A percentile compares a stretch with the other conserved stretches of the same genome.
phyloP scores from a whole-genome alignment of 2,329 filamentous ascomycete genomes.

The Diaporthe destruens region DNA sequence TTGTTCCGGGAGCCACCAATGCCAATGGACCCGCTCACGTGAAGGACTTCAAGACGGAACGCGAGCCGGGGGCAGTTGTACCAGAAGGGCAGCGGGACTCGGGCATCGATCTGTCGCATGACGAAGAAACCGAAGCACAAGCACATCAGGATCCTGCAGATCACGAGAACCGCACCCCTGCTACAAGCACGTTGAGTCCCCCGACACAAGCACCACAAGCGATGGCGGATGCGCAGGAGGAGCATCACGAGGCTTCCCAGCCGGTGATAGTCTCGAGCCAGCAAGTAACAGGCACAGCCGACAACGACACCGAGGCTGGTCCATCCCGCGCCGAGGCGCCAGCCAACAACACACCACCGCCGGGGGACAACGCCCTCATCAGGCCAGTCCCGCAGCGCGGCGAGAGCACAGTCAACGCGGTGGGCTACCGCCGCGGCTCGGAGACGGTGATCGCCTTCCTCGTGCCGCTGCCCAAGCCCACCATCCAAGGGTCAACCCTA shows the following conservation, averaged over 20 bases:
- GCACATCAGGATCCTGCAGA: background rate
- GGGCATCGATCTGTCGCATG: constrained; percentile 26
- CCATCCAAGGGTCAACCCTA: constrained; percentile 7
- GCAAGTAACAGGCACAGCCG: background rate
- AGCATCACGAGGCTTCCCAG: background rate
- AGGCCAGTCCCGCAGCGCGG: constrained; percentile 10
- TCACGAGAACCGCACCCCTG: background rate
- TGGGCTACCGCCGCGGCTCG: constrained; percentile 33
- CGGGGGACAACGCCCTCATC: background rate
- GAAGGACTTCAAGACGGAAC: constrained; percentile 14
- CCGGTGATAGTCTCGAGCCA: background rate
- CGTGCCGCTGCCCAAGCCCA: constrained; percentile 29
- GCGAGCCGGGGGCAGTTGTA: background rate
- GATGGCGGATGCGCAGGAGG: background rate
- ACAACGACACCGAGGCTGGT: constrained; percentile 15
- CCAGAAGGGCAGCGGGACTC: constrained; percentile 15
- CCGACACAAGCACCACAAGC: background rate
- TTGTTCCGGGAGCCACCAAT: background rate
- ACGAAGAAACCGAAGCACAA: background rate
- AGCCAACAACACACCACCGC: constrained; percentile 11
- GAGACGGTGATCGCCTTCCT: constrained; percentile 37
- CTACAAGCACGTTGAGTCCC: background rate
- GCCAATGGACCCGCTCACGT: background rate
- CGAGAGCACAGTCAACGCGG: constrained; percentile 25
- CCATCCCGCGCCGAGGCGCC: background rate